Evolutionary conservation across 2,329 filamentous ascomycete species (phyloP).

Genomic region (Paraphoma chrysanthemicola): DNA sequence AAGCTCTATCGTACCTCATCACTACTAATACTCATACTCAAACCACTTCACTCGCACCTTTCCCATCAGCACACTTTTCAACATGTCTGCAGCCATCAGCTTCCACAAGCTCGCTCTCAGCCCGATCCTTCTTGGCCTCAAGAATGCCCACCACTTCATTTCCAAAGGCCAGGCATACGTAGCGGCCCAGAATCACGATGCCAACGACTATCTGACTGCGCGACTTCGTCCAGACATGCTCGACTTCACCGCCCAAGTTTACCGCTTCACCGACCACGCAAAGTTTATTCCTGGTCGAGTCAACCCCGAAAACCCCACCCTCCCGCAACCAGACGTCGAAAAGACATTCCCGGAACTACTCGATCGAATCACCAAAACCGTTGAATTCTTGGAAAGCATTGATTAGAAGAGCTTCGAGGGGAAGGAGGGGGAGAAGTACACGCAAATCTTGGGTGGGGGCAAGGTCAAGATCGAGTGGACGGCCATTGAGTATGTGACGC

Average conservation of each 20-base stretch:
- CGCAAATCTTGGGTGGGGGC: slow-evolving; percentile 32
- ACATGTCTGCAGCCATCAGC: slow-evolving; percentile 18
- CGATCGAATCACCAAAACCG: slow-evolving; percentile 55
- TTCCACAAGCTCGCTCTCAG: slow-evolving; percentile 50
- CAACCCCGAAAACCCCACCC: slow-evolving; percentile 39
- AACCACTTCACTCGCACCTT: no score
- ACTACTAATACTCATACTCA: background rate
- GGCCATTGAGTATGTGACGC: slow-evolving; percentile 55
- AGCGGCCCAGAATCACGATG: slow-evolving; percentile 45
- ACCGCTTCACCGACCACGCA: slow-evolving; percentile 51
- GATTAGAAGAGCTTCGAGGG: slow-evolving; percentile 53
- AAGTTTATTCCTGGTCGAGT: slow-evolving; percentile 51
- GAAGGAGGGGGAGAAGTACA: slow-evolving; percentile 50
- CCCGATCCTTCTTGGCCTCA: slow-evolving; percentile 52
- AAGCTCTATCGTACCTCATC: background rate
- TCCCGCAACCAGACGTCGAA: slow-evolving; percentile 52
- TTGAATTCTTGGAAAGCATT: slow-evolving; percentile 55
- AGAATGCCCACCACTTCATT: slow-evolving; percentile 53
- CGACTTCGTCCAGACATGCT: slow-evolving; percentile 59
- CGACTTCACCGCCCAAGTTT: slow-evolving; percentile 59
- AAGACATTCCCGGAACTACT: slow-evolving; percentile 59
- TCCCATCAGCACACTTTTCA: background rate
- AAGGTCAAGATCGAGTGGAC: slow-evolving; percentile 50
- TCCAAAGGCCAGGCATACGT: slow-evolving; percentile 53
- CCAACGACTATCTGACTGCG: slow-evolving; percentile 48